Evolutionary conservation across 2,329 filamentous ascomycete species (phyloP).

Genomic region (Penicillium hesseltinei): DNA sequence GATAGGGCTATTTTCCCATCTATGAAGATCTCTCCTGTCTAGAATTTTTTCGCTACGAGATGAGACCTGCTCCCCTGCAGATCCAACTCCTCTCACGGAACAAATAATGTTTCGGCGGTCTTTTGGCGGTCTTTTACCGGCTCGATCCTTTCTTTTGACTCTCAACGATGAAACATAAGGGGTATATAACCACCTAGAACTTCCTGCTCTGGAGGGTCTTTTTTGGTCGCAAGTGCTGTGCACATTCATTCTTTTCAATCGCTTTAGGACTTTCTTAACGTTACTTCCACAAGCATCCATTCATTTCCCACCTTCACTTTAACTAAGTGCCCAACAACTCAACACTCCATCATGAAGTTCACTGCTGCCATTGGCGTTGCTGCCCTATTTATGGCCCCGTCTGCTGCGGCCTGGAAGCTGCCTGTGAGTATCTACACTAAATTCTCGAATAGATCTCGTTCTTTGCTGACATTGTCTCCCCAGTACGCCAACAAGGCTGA

Average conservation of each 20-base stretch:
- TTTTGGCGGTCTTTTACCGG: neutral
- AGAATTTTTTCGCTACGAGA: neutral
- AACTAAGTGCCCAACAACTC: neutral
- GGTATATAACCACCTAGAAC: conserved; percentile 16
- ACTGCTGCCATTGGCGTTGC: conserved; percentile 26
- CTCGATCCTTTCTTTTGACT: neutral
- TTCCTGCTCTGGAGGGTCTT: conserved; percentile 4
- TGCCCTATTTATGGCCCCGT: conserved; percentile 24
- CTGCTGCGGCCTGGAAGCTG: conserved; percentile 19
- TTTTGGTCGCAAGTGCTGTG: conserved; percentile 27
- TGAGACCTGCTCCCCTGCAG: conserved; percentile 1
- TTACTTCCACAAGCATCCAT: conserved; percentile 12
- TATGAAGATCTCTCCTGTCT: neutral
- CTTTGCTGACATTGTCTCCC: neutral
- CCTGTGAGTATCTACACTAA: conserved; percentile 8
- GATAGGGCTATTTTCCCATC: conserved; percentile 2
- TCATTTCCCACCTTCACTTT: conserved; percentile 12
- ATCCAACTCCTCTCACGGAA: conserved; percentile 1
- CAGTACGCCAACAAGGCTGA: conserved; percentile 9
- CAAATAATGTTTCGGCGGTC: neutral
- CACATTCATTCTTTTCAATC: conserved; percentile 21
- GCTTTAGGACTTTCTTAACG: conserved; percentile 16
- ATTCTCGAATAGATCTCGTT: neutral
- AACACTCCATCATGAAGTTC: conserved; percentile 30
- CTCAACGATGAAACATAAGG: neutral